A percentile compares a stretch with the other conserved stretches of the same genome.
Conservation (phyloP, 805 yeast genomes). For the Jamesozyma rosinii region DNA sequence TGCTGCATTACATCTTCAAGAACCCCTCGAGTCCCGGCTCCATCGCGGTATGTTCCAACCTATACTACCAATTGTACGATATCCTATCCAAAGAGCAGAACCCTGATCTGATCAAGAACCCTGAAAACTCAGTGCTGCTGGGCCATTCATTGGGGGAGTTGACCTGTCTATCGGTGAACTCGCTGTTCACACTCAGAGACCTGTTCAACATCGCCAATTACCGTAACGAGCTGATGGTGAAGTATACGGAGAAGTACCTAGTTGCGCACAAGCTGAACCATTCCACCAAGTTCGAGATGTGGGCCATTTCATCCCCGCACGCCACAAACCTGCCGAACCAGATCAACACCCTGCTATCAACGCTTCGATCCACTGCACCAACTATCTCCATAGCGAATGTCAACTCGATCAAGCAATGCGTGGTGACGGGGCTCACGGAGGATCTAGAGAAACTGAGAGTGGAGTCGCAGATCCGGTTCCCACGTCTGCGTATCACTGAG, state of each 20-base stretch:
- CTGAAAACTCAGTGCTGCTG: slow-evolving; percentile 10
- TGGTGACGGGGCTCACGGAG: slow-evolving; percentile 25
- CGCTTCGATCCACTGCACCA: slow-evolving; percentile 9
- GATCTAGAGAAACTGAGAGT: slow-evolving; percentile 22
- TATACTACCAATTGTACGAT: slow-evolving; percentile 20
- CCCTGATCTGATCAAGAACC: not conserved
- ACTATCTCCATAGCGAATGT: slow-evolving; percentile 27
- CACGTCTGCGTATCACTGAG: slow-evolving; percentile 21
- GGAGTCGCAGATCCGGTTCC: slow-evolving; percentile 17
- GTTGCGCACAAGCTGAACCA: slow-evolving; percentile 20
- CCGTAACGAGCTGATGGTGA: slow-evolving; percentile 29
- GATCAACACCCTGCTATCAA: slow-evolving; percentile 12
- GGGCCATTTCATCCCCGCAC: slow-evolving; percentile 28
- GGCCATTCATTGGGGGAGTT: slow-evolving; percentile 33
- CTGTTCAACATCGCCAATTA: slow-evolving; percentile 27
- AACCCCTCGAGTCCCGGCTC: slow-evolving; percentile 27
- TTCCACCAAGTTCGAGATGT: slow-evolving; percentile 23
- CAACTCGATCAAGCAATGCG: slow-evolving; percentile 28
- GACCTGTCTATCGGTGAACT: slow-evolving; percentile 24
- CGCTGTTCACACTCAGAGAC: slow-evolving; percentile 21
- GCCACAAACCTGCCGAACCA: slow-evolving; percentile 21
- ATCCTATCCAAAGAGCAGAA: slow-evolving; percentile 4
- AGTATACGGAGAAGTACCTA: slow-evolving; percentile 22
- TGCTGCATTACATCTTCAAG: slow-evolving; percentile 15
- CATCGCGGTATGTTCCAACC: slow-evolving; percentile 27